Percentiles rank a stretch among this genome's conserved stretches.
Conservation (phyloP, 768 basidiomycete genomes). For the Boletus coccyginus region DNA sequence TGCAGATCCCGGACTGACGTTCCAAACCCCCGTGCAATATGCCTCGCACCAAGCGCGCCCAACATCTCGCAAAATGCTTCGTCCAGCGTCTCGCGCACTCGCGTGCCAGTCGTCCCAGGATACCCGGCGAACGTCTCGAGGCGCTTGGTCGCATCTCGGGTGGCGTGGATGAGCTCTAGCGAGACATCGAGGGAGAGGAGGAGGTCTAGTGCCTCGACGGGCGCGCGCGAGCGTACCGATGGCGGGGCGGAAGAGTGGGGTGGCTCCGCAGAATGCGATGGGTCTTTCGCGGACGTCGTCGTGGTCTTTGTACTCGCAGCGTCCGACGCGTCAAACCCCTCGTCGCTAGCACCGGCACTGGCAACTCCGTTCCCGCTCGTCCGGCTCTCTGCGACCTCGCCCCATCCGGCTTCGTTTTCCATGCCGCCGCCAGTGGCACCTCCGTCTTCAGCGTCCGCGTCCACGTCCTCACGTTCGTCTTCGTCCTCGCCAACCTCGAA, state of each 20-base stretch:
- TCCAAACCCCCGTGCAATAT: conserved; percentile 77
- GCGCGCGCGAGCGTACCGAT: background rate
- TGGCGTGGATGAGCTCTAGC: conserved; percentile 88
- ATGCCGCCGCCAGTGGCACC: background rate
- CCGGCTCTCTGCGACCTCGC: conserved; percentile 16
- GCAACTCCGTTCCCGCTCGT: background rate
- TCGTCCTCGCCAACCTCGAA: conserved; percentile 51
- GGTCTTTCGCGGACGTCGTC: conserved; percentile 1
- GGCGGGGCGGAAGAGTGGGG: background rate
- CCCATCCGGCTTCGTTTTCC: conserved; percentile 27
- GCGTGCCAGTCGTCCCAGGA: conserved; percentile 81
- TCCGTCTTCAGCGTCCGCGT: background rate
- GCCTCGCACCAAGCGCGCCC: conserved; percentile 71
- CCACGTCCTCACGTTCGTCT: conserved; percentile 23
- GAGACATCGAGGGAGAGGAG: conserved; percentile 90
- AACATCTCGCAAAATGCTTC: conserved; percentile 88
- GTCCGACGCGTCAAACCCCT: background rate
- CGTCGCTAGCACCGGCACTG: background rate
- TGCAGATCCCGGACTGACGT: conserved; percentile 43
- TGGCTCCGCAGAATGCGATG: background rate
- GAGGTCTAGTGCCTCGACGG: conserved; percentile 60
- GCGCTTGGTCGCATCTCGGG: conserved; percentile 88
- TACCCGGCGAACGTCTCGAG: conserved; percentile 88
- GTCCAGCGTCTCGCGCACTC: conserved; percentile 90
- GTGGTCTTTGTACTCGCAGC: background rate